Evolutionary conservation across 2,329 filamentous ascomycete species (phyloP), one percentile per base, ranked within the genome.

Genomic region (Dothideomycetes sp.): DNA sequence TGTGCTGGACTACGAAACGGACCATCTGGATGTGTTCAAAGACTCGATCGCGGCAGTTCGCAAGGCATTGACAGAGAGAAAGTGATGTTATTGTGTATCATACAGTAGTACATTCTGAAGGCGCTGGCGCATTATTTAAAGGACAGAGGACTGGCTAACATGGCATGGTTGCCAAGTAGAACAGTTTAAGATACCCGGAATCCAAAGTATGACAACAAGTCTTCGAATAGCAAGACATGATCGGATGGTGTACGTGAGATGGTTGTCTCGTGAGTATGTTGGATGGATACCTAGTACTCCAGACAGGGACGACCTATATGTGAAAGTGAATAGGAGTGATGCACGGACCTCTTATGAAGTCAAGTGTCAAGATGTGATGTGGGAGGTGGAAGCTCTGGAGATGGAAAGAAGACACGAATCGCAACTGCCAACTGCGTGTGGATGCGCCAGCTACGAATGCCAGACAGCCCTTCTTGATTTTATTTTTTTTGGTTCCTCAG

Each of bases 371-470:
- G 36, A 16, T 4, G 25, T 8, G 20, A 17, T 5, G 29, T 32
- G 37, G 37, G 29, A 5, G 27, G 8, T 9, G 27, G 27, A 29
- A n/a, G 29, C 29, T 32, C 32, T 39, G 16, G 27, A 31, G 15
- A 19, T 16, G 27, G 36, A 27, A 39, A 40, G 37, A 40, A 40
- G 37, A 32, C 37, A 40, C 37, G 37, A 40, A 40, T 40, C 37
- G 37, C 37, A 40, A 32, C 33, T 40, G 37, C 37, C 30, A 28
- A 28, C 27, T 29, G 27, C 27, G 5, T 29, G 27, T n/a, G 23
- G 12, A 24, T 7, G 23, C 7, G 13, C 23, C 33, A 36, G 23
- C 33, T 36, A 5, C 33, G 13, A 37, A 17, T 31, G n/a, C 13
- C 12, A 19, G 22, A 19, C 27, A 8, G 15, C 29, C 11, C 20